phyloP scores from a whole-genome alignment of 2,329 filamentous ascomycete species.

The Microdochium bolleyi region DNA sequence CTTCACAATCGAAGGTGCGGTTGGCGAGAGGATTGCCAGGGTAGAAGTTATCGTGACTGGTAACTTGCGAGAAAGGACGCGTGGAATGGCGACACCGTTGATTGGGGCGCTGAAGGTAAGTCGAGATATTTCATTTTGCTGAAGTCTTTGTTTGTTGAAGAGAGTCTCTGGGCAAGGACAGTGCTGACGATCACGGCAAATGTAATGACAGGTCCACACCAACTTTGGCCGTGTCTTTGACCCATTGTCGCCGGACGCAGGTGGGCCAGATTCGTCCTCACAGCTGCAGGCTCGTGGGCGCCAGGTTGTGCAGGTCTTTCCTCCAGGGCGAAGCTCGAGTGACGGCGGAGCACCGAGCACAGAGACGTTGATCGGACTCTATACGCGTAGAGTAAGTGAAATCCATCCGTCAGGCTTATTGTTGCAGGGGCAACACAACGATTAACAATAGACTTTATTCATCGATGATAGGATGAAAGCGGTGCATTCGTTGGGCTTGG shows the following conservation, averaged over 20 bases:
- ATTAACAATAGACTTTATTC: no score
- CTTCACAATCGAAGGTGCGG: not conserved
- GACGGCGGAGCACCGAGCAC: not conserved
- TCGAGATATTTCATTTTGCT: not conserved
- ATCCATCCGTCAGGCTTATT: not conserved
- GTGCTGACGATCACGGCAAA: no score
- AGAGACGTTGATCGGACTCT: not conserved
- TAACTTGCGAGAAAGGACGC: not conserved
- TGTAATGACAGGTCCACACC: not conserved
- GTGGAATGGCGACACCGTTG: not conserved
- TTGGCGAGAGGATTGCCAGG: not conserved
- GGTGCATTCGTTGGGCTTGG: no score
- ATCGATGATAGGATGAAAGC: no score
- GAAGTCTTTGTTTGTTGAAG: not conserved
- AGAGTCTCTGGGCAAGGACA: no score
- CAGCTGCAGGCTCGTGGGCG: no score
- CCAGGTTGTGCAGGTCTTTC: not conserved
- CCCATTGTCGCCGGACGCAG: no score
- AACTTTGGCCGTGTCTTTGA: not conserved
- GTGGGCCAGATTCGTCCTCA: no score
- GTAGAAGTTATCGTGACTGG: not conserved
- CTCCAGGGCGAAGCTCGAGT: not conserved
- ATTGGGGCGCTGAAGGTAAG: not conserved
- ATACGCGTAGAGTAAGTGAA: not conserved
- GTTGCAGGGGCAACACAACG: no score